Conservation (phyloP, 352 stramenopile species). For the Pythium chondricola region DNA sequence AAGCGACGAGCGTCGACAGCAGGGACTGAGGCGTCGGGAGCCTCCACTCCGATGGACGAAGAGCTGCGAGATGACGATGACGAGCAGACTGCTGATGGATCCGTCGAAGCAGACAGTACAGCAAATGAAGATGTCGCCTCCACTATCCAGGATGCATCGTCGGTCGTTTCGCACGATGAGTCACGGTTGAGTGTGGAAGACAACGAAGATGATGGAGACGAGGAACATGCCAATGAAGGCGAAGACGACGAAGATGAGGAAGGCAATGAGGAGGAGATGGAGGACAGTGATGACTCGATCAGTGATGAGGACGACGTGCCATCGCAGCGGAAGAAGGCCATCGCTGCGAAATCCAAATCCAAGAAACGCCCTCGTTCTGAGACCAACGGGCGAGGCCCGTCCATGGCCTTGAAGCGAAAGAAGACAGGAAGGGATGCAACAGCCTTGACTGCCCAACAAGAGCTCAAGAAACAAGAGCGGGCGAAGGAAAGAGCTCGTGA, state of each 20-base stretch:
- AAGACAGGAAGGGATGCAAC: slow-evolving; percentile 1
- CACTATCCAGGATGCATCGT: neutral
- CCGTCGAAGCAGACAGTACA: neutral
- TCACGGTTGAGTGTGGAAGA: neutral
- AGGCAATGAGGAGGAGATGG: slow-evolving; percentile 21
- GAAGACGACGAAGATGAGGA: slow-evolving; percentile 23
- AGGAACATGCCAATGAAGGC: slow-evolving; percentile 3
- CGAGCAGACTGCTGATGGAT: neutral
- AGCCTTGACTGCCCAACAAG: slow-evolving; percentile 1
- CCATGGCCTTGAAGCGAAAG: neutral
- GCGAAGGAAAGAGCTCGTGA: slow-evolving; percentile 41
- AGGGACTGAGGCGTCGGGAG: slow-evolving; percentile 1
- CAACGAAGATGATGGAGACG: neutral
- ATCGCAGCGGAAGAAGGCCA: slow-evolving; percentile 8
- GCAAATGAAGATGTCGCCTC: neutral
- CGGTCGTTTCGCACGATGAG: neutral
- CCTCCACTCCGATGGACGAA: slow-evolving; percentile 3
- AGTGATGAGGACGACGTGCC: slow-evolving; percentile 28
- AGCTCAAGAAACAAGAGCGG: slow-evolving; percentile 7
- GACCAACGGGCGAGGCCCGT: neutral
- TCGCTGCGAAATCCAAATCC: no score
- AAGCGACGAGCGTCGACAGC: slow-evolving; percentile 15
- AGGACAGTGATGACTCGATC: slow-evolving; percentile 29
- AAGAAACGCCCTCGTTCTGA: neutral
- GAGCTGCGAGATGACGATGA: neutral